Base-by-base conservation (phyloP, 306 rosid species). In the Lablab purpureus region DNA sequence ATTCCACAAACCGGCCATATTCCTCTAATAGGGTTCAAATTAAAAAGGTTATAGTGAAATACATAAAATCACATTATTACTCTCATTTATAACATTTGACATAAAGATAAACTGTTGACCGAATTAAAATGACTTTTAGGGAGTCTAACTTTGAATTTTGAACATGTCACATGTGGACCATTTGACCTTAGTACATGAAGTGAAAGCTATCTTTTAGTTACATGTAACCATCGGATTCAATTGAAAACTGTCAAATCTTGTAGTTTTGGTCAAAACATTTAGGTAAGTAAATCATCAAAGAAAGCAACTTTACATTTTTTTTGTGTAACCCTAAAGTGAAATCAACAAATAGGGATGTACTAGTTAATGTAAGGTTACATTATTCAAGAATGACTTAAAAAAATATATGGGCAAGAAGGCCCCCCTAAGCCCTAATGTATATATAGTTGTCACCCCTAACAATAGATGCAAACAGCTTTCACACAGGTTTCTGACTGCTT, bases 161-260 rank as follows among this genome's bases (percentile, higher is more conserved):
- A 63, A 63, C 69, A 63, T 32, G n/a, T 17, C 46, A 63, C 45
- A 3, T 63, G 46, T 63, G 69, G 15, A 62, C 45, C 13, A 8
- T 28, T 27, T 6, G n/a, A 59, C 43, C 43, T 0, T 1, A 63
- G 46, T 63, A 46, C 25, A n/a, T 34, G 14, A 63, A 63, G 4
- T 63, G 69, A 63, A 30, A 63, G 15, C 8, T 15, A 63, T 63
- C 45, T 34, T 63, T 34, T 12, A 34, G 46, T 34, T 32, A 17
- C 27, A 63, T 27, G 32, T 43, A 41, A 43, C 79, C 15, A 41
- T 59, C 79, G 2, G 43, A 59, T n/a, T 64, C 32, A 74, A 59
- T n/a, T n/a, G 27, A 27, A 74, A 25, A 4, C 8, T 27, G 59
- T 59, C 70, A 28, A 59, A 60, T 50, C 70, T 11, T 25, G 14